These are phyloP conservation scores for Coemansia sp. DNA, from an alignment of 192 early-diverging fungal species.

Conservation along the genomic window DNA sequence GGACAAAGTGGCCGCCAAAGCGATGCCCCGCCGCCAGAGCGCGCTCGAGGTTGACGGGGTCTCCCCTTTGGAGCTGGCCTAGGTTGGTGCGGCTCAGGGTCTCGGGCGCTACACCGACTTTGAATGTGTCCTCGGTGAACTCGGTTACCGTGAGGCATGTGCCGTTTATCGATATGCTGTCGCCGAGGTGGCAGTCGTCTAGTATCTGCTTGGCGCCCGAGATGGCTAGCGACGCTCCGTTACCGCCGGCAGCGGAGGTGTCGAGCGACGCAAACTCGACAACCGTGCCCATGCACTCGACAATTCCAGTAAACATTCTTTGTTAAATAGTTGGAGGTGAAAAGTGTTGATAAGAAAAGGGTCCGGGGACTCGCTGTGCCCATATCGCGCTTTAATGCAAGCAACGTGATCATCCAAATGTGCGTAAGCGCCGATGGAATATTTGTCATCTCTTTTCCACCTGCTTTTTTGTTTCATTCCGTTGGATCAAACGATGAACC, in stretches of 20 bases:
- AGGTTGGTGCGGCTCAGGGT: constrained; percentile 91
- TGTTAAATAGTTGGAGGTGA: neutral
- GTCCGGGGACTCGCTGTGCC: neutral
- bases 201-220: constrained; percentile 69
- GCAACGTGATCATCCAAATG: neutral
- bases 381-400: constrained; percentile 1
- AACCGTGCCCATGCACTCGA: constrained; percentile 87
- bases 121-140: constrained; percentile 78
- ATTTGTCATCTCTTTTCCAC: constrained; percentile 7
- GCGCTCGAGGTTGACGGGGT: constrained; percentile 89
- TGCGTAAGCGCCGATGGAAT: neutral
- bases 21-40: constrained; percentile 83
- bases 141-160: constrained; percentile 96
- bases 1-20: constrained; percentile 97
- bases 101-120: constrained; percentile 91
- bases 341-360: neutral
- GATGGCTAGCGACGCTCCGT: constrained; percentile 83
- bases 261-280: constrained; percentile 66
- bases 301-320: constrained; percentile 96
- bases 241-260: constrained; percentile 73
- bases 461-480: neutral
- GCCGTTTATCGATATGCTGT: constrained; percentile 94
- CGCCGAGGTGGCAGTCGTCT: constrained; percentile 83
- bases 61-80: constrained; percentile 70
- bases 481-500: constrained; percentile 4